Percentiles rank a stretch among this genome's conserved stretches.
Conservation (phyloP, 192 early-diverging fungal species). For the Coemansia sp. region DNA sequence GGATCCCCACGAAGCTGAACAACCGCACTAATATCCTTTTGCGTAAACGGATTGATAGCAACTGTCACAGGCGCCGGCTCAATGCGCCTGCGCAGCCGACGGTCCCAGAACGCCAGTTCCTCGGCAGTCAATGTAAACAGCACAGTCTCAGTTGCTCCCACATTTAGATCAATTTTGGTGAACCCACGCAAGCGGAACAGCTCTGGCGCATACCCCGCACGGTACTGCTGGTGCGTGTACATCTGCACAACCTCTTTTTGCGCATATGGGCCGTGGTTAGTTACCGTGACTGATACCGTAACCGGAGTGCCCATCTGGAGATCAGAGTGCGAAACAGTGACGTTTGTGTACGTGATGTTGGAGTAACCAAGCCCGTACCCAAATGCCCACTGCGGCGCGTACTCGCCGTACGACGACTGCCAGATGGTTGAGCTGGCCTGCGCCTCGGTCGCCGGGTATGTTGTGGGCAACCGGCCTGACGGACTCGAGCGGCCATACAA, state of each 20-base stretch:
- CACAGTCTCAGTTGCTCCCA: constrained; percentile 52
- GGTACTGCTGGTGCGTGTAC: constrained; percentile 59
- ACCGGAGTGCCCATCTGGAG: constrained; percentile 20
- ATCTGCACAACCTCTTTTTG: constrained; percentile 61
- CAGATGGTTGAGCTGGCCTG: constrained; percentile 46
- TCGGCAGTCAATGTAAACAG: constrained; percentile 42
- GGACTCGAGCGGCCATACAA: constrained; percentile 61
- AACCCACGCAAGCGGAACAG: constrained; percentile 58
- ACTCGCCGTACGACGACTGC: constrained; percentile 46
- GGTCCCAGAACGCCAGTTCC: constrained; percentile 42
- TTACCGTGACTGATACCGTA: constrained; percentile 39
- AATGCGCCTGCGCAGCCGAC: constrained; percentile 21
- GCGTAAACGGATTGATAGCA: constrained; percentile 33
- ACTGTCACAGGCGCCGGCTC: constrained; percentile 35
- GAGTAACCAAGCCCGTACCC: constrained; percentile 62
- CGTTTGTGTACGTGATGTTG: constrained; percentile 50
- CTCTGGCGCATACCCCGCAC: constrained; percentile 55
- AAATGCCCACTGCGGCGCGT: constrained; percentile 59
- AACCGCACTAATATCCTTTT: constrained; percentile 11
- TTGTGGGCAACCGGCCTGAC: constrained; percentile 60
- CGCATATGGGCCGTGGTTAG: constrained; percentile 47
- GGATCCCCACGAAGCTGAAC: constrained; percentile 22
- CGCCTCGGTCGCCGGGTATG: constrained; percentile 58
- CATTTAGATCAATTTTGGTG: constrained; percentile 48
- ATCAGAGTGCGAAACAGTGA: constrained; percentile 24